A percentile compares a stretch with the other conserved stretches of the same genome.
phyloP scores from a whole-genome alignment of 1,139 yeast species.

The Chernovozyma aurita region DNA sequence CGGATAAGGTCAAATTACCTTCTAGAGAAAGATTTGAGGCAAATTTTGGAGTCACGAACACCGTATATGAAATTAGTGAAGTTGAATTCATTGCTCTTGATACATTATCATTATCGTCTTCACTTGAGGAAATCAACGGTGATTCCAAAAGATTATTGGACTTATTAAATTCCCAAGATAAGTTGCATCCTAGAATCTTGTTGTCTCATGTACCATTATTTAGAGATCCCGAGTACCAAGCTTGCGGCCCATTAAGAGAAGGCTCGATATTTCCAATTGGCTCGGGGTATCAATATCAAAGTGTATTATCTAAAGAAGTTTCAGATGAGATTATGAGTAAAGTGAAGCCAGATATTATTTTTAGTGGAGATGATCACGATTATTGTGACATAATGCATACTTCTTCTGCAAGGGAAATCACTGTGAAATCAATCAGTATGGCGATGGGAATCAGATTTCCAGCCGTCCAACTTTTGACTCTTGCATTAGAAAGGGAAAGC shows the following conservation, averaged over 20 bases:
- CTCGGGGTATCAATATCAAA: constrained; percentile 51
- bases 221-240: constrained; percentile 26
- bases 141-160: constrained; percentile 30
- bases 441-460: constrained; percentile 56
- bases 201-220: constrained; percentile 49
- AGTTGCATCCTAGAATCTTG: constrained; percentile 31
- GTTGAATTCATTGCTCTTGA: constrained; percentile 47
- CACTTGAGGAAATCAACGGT: constrained; percentile 20
- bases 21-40: constrained; percentile 35
- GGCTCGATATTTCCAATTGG: constrained; percentile 18
- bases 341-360: constrained; percentile 38
- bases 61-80: constrained; percentile 21
- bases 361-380: constrained; percentile 54
- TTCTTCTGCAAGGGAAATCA: constrained; percentile 32
- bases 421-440: constrained; percentile 55
- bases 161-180: constrained; percentile 10
- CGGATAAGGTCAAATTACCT: constrained; percentile 37
- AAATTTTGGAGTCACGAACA: constrained; percentile 41
- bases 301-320: constrained; percentile 31
- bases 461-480: constrained; percentile 47
- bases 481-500: constrained; percentile 3
- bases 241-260: constrained; percentile 48
- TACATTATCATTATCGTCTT: constrained; percentile 39
- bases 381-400: constrained; percentile 46
- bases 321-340: constrained; percentile 25